Evolutionary conservation across 2,329 filamentous ascomycete species (phyloP).

Genomic region (Colletotrichum euphorbiae): DNA sequence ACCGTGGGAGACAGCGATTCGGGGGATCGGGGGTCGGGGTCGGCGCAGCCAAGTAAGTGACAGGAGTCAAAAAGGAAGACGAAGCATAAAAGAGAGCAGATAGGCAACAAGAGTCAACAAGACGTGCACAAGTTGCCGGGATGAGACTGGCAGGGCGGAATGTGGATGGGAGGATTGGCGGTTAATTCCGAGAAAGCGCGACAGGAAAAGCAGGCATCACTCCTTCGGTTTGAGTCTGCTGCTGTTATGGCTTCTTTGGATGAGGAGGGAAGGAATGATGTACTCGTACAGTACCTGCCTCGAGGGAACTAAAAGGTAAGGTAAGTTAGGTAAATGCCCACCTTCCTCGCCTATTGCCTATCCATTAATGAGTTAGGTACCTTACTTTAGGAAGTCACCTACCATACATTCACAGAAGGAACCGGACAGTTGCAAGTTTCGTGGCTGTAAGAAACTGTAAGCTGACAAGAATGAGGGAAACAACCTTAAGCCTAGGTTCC

Average conservation of each 20-base stretch:
- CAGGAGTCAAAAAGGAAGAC: not conserved
- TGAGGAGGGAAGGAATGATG: not conserved
- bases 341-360: too few species aligned
- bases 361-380: too few species aligned
- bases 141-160: conserved; percentile 12
- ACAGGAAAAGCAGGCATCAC: not conserved
- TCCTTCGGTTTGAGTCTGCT: not conserved
- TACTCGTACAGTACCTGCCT: not conserved
- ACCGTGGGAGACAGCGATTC: too few species aligned
- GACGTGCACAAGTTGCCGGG: conserved; percentile 10
- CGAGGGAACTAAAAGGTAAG: not conserved
- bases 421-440: too few species aligned
- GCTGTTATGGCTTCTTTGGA: not conserved
- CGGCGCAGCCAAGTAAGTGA: not conserved
- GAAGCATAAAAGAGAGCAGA: conserved; percentile 1
- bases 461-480: too few species aligned
- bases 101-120: not conserved
- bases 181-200: not conserved
- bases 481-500: too few species aligned
- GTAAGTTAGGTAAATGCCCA: too few species aligned
- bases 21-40: conserved; percentile 17
- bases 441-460: too few species aligned
- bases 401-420: too few species aligned
- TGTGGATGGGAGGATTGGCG: not conserved
- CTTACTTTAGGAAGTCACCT: too few species aligned